Base-by-base conservation (phyloP, 225 moss, liverwort and hornwort genomes). In the Anthoceros angustus region DNA sequence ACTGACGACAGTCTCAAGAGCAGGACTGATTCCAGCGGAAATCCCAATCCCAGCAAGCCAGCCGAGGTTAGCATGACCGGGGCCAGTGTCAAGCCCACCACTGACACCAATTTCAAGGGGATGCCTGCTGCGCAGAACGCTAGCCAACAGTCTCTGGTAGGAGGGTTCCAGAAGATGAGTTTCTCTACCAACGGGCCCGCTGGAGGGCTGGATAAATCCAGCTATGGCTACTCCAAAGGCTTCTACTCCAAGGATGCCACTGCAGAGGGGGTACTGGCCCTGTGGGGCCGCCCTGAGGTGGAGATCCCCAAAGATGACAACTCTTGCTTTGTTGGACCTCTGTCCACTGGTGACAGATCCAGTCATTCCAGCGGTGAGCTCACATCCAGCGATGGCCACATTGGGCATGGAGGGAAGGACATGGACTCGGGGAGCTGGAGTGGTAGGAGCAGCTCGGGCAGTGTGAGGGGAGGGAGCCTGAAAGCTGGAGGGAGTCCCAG, bases 321-420 rank as follows among this genome's bases (percentile, higher is more conserved):
- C 49, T 50, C 49, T 3, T 50, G 49, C 49, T 50, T 50, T 20
- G 14, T 50, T 20, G 14, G 8, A 14, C 16, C 16, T 7, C 20
- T 50, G 16, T 50, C 49, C 49, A 50, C 49, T 20, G 49, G 49
- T 16, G 49, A 50, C 49, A 50, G 49, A 50, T 50, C 49, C 49
- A 50, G 49, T 16, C 49, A 50, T 16, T 50, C 49, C 49, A 50
- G 49, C 49, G 49, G 49, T 14, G 49, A 50, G 49, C 49, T 50
- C 49, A 50, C 49, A 8, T 50, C 49, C 49, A 50, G 49, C 49
- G 49, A 50, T 16, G 14, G 49, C 49, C 49, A 50, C 49, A 7
- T 20, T 8, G 49, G 49, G 20, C 5, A 20, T 16, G 49, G 49
- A 8, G 14, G 49, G 8, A 50, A 50, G 14, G 49, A 50, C 20